Base-by-base conservation (phyloP, 306 rosid species). In the Vigna angularis region DNA sequence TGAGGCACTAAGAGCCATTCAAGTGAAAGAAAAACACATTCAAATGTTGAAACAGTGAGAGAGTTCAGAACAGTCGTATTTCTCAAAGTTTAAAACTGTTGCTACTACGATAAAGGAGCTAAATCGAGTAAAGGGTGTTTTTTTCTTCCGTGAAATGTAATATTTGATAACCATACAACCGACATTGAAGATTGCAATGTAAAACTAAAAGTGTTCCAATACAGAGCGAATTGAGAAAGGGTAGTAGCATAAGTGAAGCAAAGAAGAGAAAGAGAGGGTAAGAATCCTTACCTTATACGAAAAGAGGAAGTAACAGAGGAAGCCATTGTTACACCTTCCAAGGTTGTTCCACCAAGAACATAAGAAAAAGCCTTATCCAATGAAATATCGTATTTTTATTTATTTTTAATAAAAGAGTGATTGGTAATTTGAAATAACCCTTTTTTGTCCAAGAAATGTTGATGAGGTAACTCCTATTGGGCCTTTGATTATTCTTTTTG, bases 231-330 rank as follows among this genome's bases (percentile, higher is more conserved):
- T 51, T 50, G 26, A 76, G 66, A 24, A 66, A 51, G 15, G 3
- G 59, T n/a, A 16, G 17, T 42, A 45, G 68, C 24, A 42, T 4
- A 64, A 20, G 17, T 14, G 65, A 40, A 76, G 17, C 55, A 45
- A n/a, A 42, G 36, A 11, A 59, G 40, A 57, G 44, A 17, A 38
- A 64, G 20, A 65, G n/a, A 56, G 26, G 17, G 40, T 6, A 24
- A 10, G 49, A 34, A 7, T 15, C 0, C 15, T 72, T 48, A 75
- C 87, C 84, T 79, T 66, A 77, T 32, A 69, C 80, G 84, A 7
- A 83, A 70, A 5, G 87, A 53, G n/a, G 78, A 69, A 49, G 81
- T 70, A 42, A 83, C 18, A 0, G 87, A 74, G 74, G 87, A 79
- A 61, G 84, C 84, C 87, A 83, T 83, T 16, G 83, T 55, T 48